Conservation (phyloP, 306 rosid species). For the Inga oerstediana region DNA sequence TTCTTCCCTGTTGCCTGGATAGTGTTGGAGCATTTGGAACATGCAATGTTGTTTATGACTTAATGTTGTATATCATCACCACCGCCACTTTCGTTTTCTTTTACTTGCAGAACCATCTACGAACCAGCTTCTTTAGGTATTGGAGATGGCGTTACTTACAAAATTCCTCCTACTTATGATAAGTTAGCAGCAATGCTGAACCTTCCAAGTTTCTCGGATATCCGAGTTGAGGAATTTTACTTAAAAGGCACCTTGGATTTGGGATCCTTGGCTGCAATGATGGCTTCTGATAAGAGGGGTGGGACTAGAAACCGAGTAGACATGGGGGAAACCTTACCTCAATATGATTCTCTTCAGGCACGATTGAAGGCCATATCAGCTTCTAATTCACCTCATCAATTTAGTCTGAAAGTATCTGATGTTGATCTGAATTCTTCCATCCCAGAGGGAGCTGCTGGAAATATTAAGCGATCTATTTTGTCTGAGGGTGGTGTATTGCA, state of each 20-base stretch:
- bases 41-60: slow-evolving; percentile 4
- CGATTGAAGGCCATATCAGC: slow-evolving; percentile 64
- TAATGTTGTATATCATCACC: not conserved
- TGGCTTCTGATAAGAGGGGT: slow-evolving; percentile 73
- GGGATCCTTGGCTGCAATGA: slow-evolving; percentile 93
- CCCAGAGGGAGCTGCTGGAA: slow-evolving; percentile 99
- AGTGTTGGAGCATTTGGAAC: not conserved
- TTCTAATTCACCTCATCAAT: slow-evolving; percentile 68
- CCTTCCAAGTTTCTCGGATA: slow-evolving; percentile 87
- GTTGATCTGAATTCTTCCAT: slow-evolving; percentile 72
- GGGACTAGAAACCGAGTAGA: slow-evolving; percentile 67
- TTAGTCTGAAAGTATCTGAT: slow-evolving; percentile 80
- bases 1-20: slow-evolving; percentile 36
- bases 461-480: slow-evolving; percentile 83
- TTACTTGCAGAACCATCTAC: slow-evolving; percentile 64
- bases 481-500: slow-evolving; percentile 96
- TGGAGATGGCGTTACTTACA: slow-evolving; percentile 84
- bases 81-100: not conserved
- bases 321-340: slow-evolving; percentile 81
- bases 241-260: slow-evolving; percentile 94
- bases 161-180: slow-evolving; percentile 90
- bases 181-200: slow-evolving; percentile 62
- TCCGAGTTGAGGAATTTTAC: slow-evolving; percentile 83
- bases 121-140: slow-evolving; percentile 90
- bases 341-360: slow-evolving; percentile 83